Conservation (phyloP, 495 filamentous ascomycete species). For the Trichoderma orchidacearum region DNA sequence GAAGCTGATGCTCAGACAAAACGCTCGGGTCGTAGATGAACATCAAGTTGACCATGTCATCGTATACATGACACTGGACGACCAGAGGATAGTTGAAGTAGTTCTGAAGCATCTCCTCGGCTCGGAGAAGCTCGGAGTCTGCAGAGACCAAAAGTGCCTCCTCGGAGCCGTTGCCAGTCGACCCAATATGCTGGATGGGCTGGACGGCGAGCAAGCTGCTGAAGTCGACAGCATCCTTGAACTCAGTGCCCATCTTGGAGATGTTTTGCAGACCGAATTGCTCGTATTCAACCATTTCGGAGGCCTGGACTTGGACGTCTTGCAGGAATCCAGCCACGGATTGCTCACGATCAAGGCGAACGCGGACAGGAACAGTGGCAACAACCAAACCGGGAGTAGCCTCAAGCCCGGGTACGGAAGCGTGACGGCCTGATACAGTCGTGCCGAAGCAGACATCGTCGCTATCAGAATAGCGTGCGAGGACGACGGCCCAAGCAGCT, state of each 20-base stretch:
- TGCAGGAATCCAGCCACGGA: conserved; percentile 7
- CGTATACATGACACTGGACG: conserved; percentile 5
- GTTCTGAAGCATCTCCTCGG: not conserved
- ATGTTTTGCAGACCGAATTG: conserved; percentile 33
- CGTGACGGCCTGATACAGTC: conserved; percentile 31
- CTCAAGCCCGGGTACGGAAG: conserved; percentile 29
- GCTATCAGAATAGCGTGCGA: conserved; percentile 19
- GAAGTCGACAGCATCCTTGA: not conserved
- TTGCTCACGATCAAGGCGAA: conserved; percentile 5
- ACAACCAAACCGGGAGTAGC: conserved; percentile 38
- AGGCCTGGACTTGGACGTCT: conserved; percentile 17
- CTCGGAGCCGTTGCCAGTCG: not conserved
- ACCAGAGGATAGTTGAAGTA: conserved; percentile 11
- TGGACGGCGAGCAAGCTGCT: not conserved
- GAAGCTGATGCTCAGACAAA: conserved; percentile 5
- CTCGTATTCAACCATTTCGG: conserved; percentile 26
- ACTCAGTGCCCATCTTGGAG: not conserved
- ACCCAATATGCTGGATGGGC: not conserved
- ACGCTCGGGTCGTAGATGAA: conserved; percentile 6
- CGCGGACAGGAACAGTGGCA: conserved; percentile 43
- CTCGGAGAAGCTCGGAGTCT: no score
- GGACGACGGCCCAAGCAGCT: conserved; percentile 28
- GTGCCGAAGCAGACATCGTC: conserved; percentile 35
- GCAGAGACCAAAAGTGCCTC: no score
- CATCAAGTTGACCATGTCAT: conserved; percentile 1